A percentile compares a stretch with the other conserved stretches of the same genome.
phyloP scores from a whole-genome alignment of 148 eudicot genomes.

The Amaranthus cruentus region DNA sequence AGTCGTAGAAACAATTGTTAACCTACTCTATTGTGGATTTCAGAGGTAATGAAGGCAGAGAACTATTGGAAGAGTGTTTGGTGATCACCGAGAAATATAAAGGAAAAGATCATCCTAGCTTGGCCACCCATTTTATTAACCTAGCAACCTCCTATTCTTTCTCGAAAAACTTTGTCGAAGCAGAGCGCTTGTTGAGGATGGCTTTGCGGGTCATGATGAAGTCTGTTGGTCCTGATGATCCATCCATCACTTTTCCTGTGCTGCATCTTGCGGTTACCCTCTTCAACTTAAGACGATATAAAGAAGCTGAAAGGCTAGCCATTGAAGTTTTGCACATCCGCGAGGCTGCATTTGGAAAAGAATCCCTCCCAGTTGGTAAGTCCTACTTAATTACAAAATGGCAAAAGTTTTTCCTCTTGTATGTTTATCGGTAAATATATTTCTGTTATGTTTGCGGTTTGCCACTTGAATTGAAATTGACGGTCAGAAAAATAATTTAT shows the following conservation, averaged over 20 bases:
- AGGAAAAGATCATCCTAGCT: constrained; percentile 75
- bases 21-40: constrained; percentile 2
- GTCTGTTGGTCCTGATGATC: constrained; percentile 60
- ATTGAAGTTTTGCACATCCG: constrained; percentile 58
- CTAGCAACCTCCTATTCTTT: constrained; percentile 81
- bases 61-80: constrained; percentile 71
- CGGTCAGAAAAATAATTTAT: background rate
- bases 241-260: constrained; percentile 75
- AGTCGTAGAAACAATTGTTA: background rate
- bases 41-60: constrained; percentile 76
- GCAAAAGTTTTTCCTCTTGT: background rate
- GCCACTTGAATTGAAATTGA: background rate
- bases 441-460: background rate
- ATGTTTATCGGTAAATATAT: background rate
- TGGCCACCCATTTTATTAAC: constrained; percentile 62
- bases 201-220: constrained; percentile 59
- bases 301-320: constrained; percentile 79
- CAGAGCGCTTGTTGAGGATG: constrained; percentile 68
- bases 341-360: constrained; percentile 75
- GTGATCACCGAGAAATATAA: constrained; percentile 51
- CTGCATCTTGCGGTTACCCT: constrained; percentile 74
- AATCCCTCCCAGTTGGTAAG: constrained; percentile 82
- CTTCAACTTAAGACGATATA: constrained; percentile 51
- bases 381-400: background rate
- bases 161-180: constrained; percentile 61